Evolutionary conservation across 192 early-diverging fungal genomes (phyloP).

Genomic region (Lobosporangium transversale): DNA sequence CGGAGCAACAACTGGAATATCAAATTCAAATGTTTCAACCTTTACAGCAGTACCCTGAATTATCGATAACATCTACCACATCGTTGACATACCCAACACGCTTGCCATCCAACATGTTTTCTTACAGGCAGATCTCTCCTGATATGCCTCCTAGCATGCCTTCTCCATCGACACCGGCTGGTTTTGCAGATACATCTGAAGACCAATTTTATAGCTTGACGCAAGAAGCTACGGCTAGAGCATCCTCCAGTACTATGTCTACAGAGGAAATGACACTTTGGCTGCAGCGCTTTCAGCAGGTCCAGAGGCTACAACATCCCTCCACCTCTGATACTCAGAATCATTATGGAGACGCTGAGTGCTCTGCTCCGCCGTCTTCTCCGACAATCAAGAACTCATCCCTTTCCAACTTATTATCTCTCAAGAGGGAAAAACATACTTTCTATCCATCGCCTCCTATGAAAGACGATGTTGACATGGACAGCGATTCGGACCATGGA

Average conservation of each 20-base stretch:
- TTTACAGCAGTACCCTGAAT: constrained; percentile 6
- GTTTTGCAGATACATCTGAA: not conserved
- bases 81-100: constrained; percentile 12
- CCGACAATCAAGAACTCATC: constrained; percentile 3
- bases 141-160: constrained; percentile 51
- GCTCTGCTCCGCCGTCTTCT: constrained; percentile 13
- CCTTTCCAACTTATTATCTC: constrained; percentile 3
- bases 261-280: constrained; percentile 22
- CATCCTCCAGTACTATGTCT: not conserved
- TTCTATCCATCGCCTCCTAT: constrained; percentile 51
- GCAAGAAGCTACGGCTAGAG: constrained; percentile 1
- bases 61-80: not conserved
- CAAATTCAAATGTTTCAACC: constrained; percentile 13
- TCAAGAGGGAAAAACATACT: constrained; percentile 17
- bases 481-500: constrained; percentile 38
- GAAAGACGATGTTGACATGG: constrained; percentile 45
- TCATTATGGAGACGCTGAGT: not conserved
- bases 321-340: not conserved
- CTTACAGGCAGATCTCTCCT: constrained; percentile 38
- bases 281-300: constrained; percentile 50
- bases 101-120: constrained; percentile 33
- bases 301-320: constrained; percentile 41
- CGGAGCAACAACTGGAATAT: too few relatives aligned
- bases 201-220: constrained; percentile 13
- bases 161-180: not conserved